A percentile compares a stretch with the other conserved stretches of the same genome.
These are phyloP conservation scores for Myochromella boudieri DNA, from an alignment of 768 basidiomycete species.

Conservation along the genomic window DNA sequence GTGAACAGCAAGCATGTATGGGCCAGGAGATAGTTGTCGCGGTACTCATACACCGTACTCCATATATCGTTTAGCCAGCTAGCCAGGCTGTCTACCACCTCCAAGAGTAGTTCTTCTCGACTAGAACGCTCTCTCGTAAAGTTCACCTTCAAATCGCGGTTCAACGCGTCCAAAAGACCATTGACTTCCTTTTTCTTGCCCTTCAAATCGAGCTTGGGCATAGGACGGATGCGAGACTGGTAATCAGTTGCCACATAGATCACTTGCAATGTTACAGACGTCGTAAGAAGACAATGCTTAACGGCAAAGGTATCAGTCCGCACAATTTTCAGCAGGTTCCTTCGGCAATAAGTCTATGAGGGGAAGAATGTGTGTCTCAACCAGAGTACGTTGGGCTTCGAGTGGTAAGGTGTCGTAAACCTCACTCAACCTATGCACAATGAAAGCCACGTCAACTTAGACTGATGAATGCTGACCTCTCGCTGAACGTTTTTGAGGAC, in stretches of 20 bases:
- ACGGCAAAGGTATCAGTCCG: no score
- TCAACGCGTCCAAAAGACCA: conserved; percentile 49
- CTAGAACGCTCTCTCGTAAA: conserved; percentile 54
- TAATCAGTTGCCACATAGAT: conserved; percentile 39
- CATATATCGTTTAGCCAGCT: conserved; percentile 68
- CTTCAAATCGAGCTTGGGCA: conserved; percentile 52
- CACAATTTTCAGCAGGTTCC: conserved; percentile 37
- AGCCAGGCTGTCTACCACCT: conserved; percentile 53
- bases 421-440: conserved; percentile 37
- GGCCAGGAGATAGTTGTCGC: conserved; percentile 47
- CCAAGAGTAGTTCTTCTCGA: conserved; percentile 53
- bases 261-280: conserved; percentile 25
- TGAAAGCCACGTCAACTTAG: background rate
- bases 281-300: no score
- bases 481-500: conserved; percentile 3
- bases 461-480: conserved; percentile 5
- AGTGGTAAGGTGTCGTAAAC: conserved; percentile 52
- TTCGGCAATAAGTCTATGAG: conserved; percentile 45
- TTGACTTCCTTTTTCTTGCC: conserved; percentile 57
- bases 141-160: conserved; percentile 51
- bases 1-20: conserved; percentile 58
- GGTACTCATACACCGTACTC: conserved; percentile 59
- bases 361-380: conserved; percentile 49
- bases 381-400: conserved; percentile 47
- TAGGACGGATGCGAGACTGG: conserved; percentile 32